Conservation (phyloP, 805 yeast genomes). For the Kazachstania bromeliacearum region DNA sequence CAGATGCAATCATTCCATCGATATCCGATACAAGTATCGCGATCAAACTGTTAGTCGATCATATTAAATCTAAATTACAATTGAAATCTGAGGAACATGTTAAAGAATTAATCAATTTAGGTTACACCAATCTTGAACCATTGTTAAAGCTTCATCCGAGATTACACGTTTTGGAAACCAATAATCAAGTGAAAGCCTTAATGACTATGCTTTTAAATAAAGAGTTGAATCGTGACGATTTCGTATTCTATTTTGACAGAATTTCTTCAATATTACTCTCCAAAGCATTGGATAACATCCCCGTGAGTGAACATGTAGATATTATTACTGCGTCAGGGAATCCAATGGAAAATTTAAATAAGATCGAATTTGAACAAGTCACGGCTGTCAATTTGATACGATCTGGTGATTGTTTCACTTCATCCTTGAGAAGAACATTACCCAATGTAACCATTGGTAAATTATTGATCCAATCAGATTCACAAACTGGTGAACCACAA, state of each 20-base stretch:
- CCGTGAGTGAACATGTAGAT: constrained; percentile 31
- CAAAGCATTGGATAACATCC: constrained; percentile 48
- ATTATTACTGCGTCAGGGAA: constrained; percentile 38
- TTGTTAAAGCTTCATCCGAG: constrained; percentile 14
- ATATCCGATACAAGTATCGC: constrained; percentile 80
- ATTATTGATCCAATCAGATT: constrained; percentile 76
- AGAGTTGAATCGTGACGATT: constrained; percentile 56
- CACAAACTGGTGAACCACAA: constrained; percentile 88
- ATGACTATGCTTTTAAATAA: constrained; percentile 58
- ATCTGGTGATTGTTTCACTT: constrained; percentile 89
- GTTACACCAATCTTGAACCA: constrained; percentile 10
- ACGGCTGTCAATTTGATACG: constrained; percentile 74
- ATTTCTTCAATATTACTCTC: constrained; percentile 64
- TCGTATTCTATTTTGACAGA: constrained; percentile 78
- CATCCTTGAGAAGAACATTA: constrained; percentile 61
- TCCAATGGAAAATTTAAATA: constrained; percentile 18
- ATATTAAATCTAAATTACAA: constrained; percentile 62
- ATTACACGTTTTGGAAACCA: constrained; percentile 29
- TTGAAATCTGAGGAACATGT: constrained; percentile 62
- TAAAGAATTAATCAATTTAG: constrained; percentile 46
- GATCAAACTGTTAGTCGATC: constrained; percentile 67
- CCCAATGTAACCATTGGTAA: constrained; percentile 79
- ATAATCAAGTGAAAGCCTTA: constrained; percentile 64
- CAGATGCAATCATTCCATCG: constrained; percentile 85
- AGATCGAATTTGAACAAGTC: constrained; percentile 36